Conservation (phyloP, 371 early-diverging fungal genomes). For the Encephalitozoon hellem region DNA sequence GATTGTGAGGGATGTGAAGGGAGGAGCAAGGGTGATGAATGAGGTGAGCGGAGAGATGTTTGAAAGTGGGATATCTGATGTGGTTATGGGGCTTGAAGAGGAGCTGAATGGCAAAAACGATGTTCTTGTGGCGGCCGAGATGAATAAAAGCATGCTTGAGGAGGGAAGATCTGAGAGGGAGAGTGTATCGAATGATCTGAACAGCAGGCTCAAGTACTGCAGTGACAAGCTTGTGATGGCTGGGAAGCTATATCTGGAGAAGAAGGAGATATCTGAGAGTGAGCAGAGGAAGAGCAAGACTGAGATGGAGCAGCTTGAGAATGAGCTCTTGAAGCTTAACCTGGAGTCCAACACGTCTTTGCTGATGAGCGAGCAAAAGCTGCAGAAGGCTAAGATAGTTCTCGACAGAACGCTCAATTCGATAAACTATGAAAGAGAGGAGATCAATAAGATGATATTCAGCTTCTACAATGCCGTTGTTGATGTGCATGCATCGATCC, state of each 20-base stretch:
- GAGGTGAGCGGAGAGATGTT: neutral
- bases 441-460: constrained; percentile 45
- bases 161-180: constrained; percentile 32
- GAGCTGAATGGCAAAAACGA: constrained; percentile 25
- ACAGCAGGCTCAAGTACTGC: neutral
- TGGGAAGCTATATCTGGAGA: constrained; percentile 59
- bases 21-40: constrained; percentile 27
- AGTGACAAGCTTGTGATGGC: constrained; percentile 39
- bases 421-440: constrained; percentile 55
- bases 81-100: constrained; percentile 30
- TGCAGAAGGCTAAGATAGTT: constrained; percentile 53
- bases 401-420: constrained; percentile 42
- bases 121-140: constrained; percentile 8
- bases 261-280: constrained; percentile 59
- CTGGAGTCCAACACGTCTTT: constrained; percentile 54
- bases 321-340: constrained; percentile 57
- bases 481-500: neutral
- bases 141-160: constrained; percentile 21
- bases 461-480: constrained; percentile 30
- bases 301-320: constrained; percentile 58
- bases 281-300: constrained; percentile 52
- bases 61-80: neutral
- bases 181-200: constrained; percentile 12
- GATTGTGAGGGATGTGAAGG: constrained; percentile 28
- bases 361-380: constrained; percentile 55